Base-by-base conservation (phyloP, 2,329 filamentous ascomycete species). In the Phaeosphaeria sp. region DNA sequence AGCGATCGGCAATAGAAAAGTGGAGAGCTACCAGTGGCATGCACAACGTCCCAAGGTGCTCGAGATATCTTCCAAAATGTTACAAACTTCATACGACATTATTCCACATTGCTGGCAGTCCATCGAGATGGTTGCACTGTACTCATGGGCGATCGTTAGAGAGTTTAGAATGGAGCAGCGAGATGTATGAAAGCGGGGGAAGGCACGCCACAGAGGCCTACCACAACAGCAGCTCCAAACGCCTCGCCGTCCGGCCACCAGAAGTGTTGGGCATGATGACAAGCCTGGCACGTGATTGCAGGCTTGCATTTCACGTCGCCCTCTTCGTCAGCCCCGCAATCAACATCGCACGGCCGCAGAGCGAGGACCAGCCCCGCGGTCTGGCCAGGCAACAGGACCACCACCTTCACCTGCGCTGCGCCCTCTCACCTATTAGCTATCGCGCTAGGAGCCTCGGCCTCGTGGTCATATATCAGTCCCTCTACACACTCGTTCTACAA, bases 321-420 rank as follows among this genome's bases (percentile, higher is more conserved):
- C n/a, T 24, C 47, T 40, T 9, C 20, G 13, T 24, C 15, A 36
- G 15, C 20, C 39, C 39, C 49, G 15, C 27, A 48, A 18, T 36
- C 36, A 30, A 11, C 36, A 21, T 39, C 22, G 36, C 22, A 21
- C 36, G 36, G 36, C 22, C 18, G 20, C 13, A 43, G 49, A 43
- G 20, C n/a, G 36, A 43, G 22, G 21, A 17, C 15, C 30, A 51
- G 49, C 49, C 49, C 20, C 49, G 22, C 49, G 49, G 24, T 30
- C 22, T 40, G 47, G 24, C 30, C 48, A 49, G 33, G 48, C 33
- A 49, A 21, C 48, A 49, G 33, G 47, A 25, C 47, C 22, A 27
- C 17, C 30, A 40, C 48, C 39, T 42, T 49, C 36, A 51, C 20
- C 20, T 48, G 18, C 20, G 43, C 13, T 17, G 8, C n/a, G 25